Evolutionary conservation across 768 basidiomycete genomes (phyloP), one percentile per base, ranked within the genome.

Genomic region (Gloeostereum incarnatum): DNA sequence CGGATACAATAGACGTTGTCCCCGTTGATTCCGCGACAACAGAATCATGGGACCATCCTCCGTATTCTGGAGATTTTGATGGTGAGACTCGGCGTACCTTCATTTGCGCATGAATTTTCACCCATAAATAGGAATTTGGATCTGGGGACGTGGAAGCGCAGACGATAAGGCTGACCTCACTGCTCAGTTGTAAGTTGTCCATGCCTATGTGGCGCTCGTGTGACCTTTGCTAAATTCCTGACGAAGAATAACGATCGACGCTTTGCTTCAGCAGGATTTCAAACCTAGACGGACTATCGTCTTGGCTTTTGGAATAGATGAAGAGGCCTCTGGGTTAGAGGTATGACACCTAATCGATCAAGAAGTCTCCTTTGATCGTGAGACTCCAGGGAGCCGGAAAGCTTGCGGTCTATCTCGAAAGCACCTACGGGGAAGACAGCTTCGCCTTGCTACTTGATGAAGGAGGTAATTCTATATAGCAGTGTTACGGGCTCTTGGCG

Each of bases 401-500:
- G 1, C 49, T 73, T 30, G 53, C 55, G 0, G 39, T 50, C 4
- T 56, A 56, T 39, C 47, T 84, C 5, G 47, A 66, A 26, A 36
- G 59, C 4, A 63, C 61, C 14, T 81, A 76, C 48, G 81, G 80
- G 26, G 41, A 55, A 38, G 49, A 79, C 45, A 62, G 67, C 8
- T 70, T 78, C 45, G 64, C 74, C 0, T 59, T 83, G 46, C 49
- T 84, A n/a, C 57, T 85, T 23, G 81, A 85, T 45, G 81, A 85
- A 55, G 81, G 82, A 24, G 37, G 45, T 45, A 2, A 16, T 36
- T 31, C 9, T n/a, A n/a, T n/a, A n/a, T n/a, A n/a, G n/a, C n/a
- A n/a, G n/a, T n/a, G n/a, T n/a, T n/a, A 7, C 19, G 30, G 6
- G 3, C 7, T 34, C 27, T n/a, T 26, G 2, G 13, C 27, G 18